A percentile compares a stretch with the other conserved stretches of the same genome.
These are phyloP conservation scores for Colletotrichum navitas DNA, from an alignment of 2,329 filamentous ascomycete species.

Conservation along the genomic window DNA sequence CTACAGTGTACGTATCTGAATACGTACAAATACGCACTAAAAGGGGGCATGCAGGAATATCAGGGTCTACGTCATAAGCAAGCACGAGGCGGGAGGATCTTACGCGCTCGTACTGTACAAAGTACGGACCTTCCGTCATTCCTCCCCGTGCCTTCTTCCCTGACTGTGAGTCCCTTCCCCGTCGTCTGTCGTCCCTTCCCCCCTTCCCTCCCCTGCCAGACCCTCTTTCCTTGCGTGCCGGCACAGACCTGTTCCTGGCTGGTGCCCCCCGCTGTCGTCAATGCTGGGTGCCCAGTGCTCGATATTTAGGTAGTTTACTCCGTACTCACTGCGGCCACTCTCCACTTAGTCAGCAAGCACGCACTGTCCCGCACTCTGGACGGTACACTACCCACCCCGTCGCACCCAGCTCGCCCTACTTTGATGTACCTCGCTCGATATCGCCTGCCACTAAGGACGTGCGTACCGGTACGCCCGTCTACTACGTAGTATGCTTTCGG, in stretches of 20 bases:
- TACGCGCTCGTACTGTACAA: neutral
- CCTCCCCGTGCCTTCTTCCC: neutral
- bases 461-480: neutral
- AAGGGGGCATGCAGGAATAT: neutral
- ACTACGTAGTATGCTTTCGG: neutral
- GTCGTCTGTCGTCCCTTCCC: conserved; percentile 6
- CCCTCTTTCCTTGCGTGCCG: neutral
- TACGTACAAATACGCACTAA: neutral
- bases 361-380: neutral
- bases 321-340: neutral
- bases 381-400: conserved; percentile 12
- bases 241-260: neutral
- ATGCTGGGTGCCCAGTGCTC: neutral
- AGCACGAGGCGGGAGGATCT: neutral
- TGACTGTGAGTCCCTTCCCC: neutral
- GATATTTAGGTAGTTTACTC: too few relatives aligned
- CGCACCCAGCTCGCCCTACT: neutral
- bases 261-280: neutral
- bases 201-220: conserved; percentile 1
- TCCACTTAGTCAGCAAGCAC: neutral
- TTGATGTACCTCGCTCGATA: conserved; percentile 1
- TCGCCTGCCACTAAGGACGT: neutral
- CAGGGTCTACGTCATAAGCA: conserved; percentile 11
- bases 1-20: too few relatives aligned
- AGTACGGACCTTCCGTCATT: too few relatives aligned